phyloP scores from a whole-genome alignment of 352 stramenopile species.

The Phytophthora podocarpi region DNA sequence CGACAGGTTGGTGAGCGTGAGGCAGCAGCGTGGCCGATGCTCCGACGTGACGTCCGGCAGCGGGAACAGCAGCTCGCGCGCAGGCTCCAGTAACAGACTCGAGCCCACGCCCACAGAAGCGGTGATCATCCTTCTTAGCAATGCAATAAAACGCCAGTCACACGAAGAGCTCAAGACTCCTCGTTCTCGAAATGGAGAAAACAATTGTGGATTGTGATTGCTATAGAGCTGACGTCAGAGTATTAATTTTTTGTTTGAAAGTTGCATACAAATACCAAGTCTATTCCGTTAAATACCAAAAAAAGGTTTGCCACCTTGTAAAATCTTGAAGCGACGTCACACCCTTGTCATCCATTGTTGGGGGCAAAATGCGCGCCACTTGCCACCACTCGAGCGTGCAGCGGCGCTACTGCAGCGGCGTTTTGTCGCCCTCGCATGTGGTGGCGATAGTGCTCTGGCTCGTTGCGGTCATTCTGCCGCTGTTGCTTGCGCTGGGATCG shows the following conservation, averaged over 20 bases:
- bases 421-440: conserved; percentile 60
- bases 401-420: conserved; percentile 61
- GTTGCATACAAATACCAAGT: conserved; percentile 15
- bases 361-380: conserved; percentile 51
- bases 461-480: conserved; percentile 50
- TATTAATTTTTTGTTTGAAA: too few species aligned
- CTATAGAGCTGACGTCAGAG: too few species aligned
- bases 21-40: conserved; percentile 23
- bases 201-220: conserved; percentile 17
- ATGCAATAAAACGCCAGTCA: not conserved
- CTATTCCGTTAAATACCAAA: conserved; percentile 8
- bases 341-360: not conserved
- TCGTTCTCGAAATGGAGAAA: not conserved
- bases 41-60: conserved; percentile 12
- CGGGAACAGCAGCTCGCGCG: conserved; percentile 57
- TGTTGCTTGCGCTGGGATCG: conserved; percentile 64
- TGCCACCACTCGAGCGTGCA: conserved; percentile 58
- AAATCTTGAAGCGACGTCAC: conserved; percentile 19
- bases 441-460: conserved; percentile 47
- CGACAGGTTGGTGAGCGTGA: conserved; percentile 77
- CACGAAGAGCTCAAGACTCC: conserved; percentile 3
- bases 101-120: conserved; percentile 74
- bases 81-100: conserved; percentile 74
- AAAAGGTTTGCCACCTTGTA: not conserved
- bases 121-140: conserved; percentile 55